Percentiles rank a stretch among this genome's conserved stretches.
Conservation (phyloP, 1,284 basidiomycete species). For the Sporisorium sorghi region DNA sequence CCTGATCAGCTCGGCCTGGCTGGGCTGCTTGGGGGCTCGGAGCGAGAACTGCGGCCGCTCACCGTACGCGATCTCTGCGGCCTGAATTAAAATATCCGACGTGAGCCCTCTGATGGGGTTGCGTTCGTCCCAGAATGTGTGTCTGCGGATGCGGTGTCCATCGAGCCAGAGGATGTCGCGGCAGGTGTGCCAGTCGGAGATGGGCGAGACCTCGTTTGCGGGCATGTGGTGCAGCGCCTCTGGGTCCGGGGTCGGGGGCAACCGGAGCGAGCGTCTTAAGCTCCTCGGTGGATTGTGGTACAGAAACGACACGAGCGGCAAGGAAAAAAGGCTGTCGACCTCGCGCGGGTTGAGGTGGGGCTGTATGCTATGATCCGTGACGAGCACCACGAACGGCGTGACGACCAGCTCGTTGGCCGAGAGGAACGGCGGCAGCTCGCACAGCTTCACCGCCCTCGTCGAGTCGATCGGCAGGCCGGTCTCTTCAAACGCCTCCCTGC, state of each 20-base stretch:
- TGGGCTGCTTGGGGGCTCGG: slow-evolving; percentile 36
- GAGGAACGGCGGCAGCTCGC: slow-evolving; percentile 61
- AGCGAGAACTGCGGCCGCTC: slow-evolving; percentile 36
- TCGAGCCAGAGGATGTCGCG: slow-evolving; percentile 63
- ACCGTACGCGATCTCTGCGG: slow-evolving; percentile 56
- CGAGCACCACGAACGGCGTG: slow-evolving; percentile 61
- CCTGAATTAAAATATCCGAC: slow-evolving; percentile 63
- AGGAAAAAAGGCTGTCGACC: slow-evolving; percentile 58
- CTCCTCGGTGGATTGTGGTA: slow-evolving; percentile 48
- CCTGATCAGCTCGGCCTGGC: slow-evolving; percentile 52
- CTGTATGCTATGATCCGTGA: slow-evolving; percentile 50
- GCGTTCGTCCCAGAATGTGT: slow-evolving; percentile 64
- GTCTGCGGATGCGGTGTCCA: slow-evolving; percentile 48
- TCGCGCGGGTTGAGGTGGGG: slow-evolving; percentile 59
- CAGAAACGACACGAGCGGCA: slow-evolving; percentile 61
- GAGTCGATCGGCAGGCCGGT: slow-evolving; percentile 60
- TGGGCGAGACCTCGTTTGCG: slow-evolving; percentile 47
- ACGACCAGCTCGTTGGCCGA: slow-evolving; percentile 67
- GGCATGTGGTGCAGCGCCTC: slow-evolving; percentile 50
- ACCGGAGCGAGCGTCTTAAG: slow-evolving; percentile 33
- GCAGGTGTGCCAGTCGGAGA: slow-evolving; percentile 66
- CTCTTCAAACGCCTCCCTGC: slow-evolving; percentile 65
- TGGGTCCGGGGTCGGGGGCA: slow-evolving; percentile 30
- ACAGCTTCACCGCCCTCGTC: slow-evolving; percentile 50
- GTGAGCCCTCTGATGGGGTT: slow-evolving; percentile 64